Base-by-base conservation (phyloP, 2,329 filamentous ascomycete species). In the Colletotrichum gloeosporioides region DNA sequence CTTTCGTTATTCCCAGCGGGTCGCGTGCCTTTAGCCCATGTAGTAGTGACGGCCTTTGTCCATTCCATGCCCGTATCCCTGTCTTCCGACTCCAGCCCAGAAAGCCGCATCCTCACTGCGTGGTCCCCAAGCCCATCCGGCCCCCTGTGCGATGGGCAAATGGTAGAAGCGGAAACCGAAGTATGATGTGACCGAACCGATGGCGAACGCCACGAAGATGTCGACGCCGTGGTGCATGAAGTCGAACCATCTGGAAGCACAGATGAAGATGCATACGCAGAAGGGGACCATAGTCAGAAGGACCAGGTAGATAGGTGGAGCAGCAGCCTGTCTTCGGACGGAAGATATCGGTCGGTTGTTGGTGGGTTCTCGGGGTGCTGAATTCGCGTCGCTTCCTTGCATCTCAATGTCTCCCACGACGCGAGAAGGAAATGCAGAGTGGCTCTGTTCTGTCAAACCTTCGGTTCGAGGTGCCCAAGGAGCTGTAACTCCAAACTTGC, bases 151-250 rank as follows among this genome's bases (percentile, higher is more conserved):
- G 27, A 75, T 65, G 0, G 94, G 94, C 8, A 95, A 85, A 81
- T 96, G 94, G 81, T 96, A 96, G 86, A 92, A 93, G 25, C 93
- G 88, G 85, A 96, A 96, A 1, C 92, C 89, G 75, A 95, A 89
- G 82, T 91, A 92, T 6, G 93, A 90, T 29, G 89, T 89, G n/a
- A 90, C 84, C 7, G 92, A 89, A 3, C 95, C 95, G 74, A 97
- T 92, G 6, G 93, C 77, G 55, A 91, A 92, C 6, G 95, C 95
- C 77, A 92, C 93, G 2, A 97, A 84, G 77, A 97, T 93, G 78
- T 98, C 95, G 81, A 96, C 95, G 6, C 92, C 95, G 82, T 95
- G 93, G 82, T 98, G 95, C 27, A 93, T 91, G 85, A 92, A 95
- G 83, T 97, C 92, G 71, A 92, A 94, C 88, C 92, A 97, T 7